Evolutionary conservation across 495 filamentous ascomycete species (phyloP).

Genomic region (Lepidopterella palustris): DNA sequence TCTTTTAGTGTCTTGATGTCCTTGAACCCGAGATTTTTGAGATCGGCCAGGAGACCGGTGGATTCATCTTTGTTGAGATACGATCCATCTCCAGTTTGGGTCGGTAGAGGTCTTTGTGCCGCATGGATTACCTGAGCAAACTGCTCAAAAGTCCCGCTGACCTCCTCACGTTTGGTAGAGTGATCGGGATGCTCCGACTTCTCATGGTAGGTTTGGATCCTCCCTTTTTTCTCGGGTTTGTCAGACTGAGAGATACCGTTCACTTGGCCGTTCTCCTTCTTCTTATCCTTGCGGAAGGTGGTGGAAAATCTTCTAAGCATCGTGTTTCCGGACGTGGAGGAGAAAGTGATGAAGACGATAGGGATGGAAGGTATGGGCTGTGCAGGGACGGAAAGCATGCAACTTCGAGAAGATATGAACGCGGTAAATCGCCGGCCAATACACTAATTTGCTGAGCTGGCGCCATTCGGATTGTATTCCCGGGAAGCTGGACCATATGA

Average conservation of each 20-base stretch:
- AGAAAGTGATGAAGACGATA: background rate
- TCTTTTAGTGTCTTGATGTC: slow-evolving; percentile 52
- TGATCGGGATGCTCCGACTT: slow-evolving; percentile 23
- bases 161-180: slow-evolving; percentile 35
- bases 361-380: background rate
- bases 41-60: slow-evolving; percentile 55
- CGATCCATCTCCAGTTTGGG: slow-evolving; percentile 46
- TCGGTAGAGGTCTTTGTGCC: slow-evolving; percentile 57
- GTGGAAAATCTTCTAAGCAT: slow-evolving; percentile 45
- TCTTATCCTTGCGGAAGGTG: slow-evolving; percentile 47
- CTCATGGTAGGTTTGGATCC: slow-evolving; percentile 9
- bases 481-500: background rate
- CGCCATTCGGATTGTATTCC: background rate
- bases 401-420: background rate
- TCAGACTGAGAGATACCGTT: slow-evolving; percentile 30
- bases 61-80: slow-evolving; percentile 46
- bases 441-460: background rate
- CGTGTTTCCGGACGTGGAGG: background rate
- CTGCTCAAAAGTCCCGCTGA: slow-evolving; percentile 50
- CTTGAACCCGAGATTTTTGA: slow-evolving; percentile 55
- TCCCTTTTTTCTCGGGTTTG: background rate
- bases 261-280: slow-evolving; percentile 31
- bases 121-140: slow-evolving; percentile 61
- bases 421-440: background rate
- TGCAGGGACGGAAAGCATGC: background rate